A percentile compares a stretch with the other conserved stretches of the same genome.
Evolutionary conservation across 805 yeast genomes (phyloP).

Genomic region (Candida michaelii): DNA sequence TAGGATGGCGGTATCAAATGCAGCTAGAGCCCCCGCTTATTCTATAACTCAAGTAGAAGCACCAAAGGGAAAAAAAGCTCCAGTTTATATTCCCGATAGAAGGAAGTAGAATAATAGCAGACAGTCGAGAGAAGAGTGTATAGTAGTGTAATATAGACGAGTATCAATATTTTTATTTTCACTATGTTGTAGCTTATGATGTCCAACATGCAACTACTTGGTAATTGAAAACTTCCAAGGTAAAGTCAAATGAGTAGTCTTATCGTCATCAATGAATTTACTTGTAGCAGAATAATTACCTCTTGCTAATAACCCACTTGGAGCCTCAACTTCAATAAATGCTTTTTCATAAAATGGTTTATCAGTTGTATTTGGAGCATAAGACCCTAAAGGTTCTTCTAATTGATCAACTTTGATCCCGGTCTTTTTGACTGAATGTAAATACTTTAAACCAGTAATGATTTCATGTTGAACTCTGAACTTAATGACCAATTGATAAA

Average conservation of each 20-base stretch:
- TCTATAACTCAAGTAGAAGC: conserved; percentile 1
- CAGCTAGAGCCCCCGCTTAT: conserved; percentile 2
- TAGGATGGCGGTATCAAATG: neutral
- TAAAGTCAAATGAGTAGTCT: conserved; percentile 64
- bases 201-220: no score
- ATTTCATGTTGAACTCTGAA: conserved; percentile 89
- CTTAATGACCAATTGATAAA: conserved; percentile 68
- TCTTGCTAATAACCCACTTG: conserved; percentile 84
- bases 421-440: conserved; percentile 80
- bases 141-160: no score
- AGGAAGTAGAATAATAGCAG: no score
- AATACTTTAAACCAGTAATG: conserved; percentile 84
- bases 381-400: conserved; percentile 88
- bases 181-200: no score
- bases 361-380: conserved; percentile 81
- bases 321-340: conserved; percentile 73
- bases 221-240: conserved; percentile 87
- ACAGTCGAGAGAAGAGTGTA: no score
- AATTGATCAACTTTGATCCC: conserved; percentile 85
- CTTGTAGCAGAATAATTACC: conserved; percentile 81
- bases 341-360: conserved; percentile 72
- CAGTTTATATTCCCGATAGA: conserved; percentile 33
- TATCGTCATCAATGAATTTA: conserved; percentile 86
- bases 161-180: no score
- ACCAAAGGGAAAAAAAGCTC: conserved; percentile 24